Evolutionary conservation across 2,329 filamentous ascomycete species (phyloP).

Genomic region (Elsinoe ampelina): DNA sequence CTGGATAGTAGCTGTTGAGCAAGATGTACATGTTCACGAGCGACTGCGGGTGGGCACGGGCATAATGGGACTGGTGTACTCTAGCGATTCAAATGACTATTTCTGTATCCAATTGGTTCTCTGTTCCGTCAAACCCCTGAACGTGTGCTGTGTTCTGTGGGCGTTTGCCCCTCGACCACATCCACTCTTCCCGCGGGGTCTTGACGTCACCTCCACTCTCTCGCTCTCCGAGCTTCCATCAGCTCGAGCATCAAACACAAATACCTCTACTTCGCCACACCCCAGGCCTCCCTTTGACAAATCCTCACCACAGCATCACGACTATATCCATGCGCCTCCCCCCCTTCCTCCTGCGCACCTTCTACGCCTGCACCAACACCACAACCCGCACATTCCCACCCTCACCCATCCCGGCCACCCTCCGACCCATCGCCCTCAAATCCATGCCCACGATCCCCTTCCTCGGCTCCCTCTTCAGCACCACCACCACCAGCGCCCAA

Average conservation of each 20-base stretch:
- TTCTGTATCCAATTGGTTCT: neutral
- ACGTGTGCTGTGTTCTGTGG: too few species aligned
- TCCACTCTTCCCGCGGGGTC: neutral
- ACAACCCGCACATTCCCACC: conserved; percentile 28
- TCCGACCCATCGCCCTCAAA: conserved; percentile 34
- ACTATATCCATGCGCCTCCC: conserved; percentile 39
- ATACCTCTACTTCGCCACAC: neutral
- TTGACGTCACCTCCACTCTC: conserved; percentile 1
- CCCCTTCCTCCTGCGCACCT: conserved; percentile 38
- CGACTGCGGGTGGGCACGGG: neutral
- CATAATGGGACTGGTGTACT: neutral
- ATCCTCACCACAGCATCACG: neutral
- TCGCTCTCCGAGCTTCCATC: conserved; percentile 10
- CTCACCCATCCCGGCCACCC: conserved; percentile 26
- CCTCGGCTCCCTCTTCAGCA: conserved; percentile 64
- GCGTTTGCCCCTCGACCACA: too few species aligned
- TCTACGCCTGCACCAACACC: conserved; percentile 40
- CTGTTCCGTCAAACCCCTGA: too few species aligned
- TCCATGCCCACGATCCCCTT: conserved; percentile 76
- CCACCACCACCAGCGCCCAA: conserved; percentile 36
- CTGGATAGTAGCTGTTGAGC: neutral
- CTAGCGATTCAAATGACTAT: neutral
- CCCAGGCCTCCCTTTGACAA: neutral
- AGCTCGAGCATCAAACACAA: neutral
- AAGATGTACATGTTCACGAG: neutral